phyloP scores from a whole-genome alignment of 2,329 filamentous ascomycete genomes.

The Periglandula ipomoeae region DNA sequence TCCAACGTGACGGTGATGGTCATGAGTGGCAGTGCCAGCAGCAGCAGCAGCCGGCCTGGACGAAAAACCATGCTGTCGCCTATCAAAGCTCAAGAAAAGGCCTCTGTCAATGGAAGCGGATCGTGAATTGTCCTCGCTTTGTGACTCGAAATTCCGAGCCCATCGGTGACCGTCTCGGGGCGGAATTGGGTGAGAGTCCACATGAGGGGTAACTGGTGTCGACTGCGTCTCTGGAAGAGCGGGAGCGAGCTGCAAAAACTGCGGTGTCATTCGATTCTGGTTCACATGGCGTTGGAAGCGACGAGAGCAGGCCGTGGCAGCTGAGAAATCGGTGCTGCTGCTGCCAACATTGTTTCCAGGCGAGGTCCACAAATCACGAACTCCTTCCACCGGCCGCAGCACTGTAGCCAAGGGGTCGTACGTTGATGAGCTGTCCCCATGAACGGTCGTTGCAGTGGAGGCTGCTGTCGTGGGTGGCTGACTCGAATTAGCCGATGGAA shows the following conservation, averaged over 20 bases:
- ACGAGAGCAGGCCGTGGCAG: constrained; percentile 8
- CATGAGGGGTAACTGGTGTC: constrained; percentile 27
- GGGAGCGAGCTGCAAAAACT: constrained; percentile 31
- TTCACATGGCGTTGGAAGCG: constrained; percentile 33
- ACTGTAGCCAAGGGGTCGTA: constrained; percentile 34
- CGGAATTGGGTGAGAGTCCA: constrained; percentile 22
- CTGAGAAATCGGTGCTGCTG: constrained; percentile 14
- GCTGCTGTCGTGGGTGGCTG: constrained; percentile 16
- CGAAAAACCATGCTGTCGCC: constrained; percentile 56
- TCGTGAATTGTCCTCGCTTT: constrained; percentile 39
- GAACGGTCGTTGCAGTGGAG: constrained; percentile 13
- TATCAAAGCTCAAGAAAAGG: constrained; percentile 49
- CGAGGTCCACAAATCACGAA: background rate
- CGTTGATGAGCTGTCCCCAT: constrained; percentile 15
- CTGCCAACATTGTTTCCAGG: background rate
- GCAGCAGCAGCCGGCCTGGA: constrained; percentile 41
- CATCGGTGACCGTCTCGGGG: constrained; percentile 34
- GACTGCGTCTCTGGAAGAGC: constrained; percentile 18
- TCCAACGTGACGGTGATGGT: constrained; percentile 32
- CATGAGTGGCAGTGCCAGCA: constrained; percentile 45
- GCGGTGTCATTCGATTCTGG: constrained; percentile 32
- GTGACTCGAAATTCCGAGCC: constrained; percentile 28
- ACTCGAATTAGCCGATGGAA: constrained; percentile 16
- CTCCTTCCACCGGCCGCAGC: constrained; percentile 18
- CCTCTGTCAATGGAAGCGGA: constrained; percentile 56